These are phyloP conservation scores for Dichomitus squalens DNA, from an alignment of 1,284 basidiomycete species.

Conservation along the genomic window DNA sequence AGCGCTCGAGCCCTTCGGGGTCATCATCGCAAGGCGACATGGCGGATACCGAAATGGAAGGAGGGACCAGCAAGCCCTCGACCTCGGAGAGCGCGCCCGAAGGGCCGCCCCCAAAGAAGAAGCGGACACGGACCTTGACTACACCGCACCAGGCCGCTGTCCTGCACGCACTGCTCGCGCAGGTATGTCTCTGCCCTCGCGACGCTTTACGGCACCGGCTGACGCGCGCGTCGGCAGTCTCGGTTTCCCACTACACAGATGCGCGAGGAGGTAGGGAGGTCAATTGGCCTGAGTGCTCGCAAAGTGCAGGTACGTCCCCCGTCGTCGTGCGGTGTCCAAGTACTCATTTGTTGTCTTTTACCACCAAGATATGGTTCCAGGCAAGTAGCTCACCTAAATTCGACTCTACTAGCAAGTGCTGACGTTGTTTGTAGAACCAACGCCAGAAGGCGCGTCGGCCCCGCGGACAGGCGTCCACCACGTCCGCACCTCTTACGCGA, in stretches of 20 bases:
- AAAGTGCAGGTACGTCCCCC: constrained; percentile 75
- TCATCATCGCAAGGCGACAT: constrained; percentile 38
- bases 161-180: constrained; percentile 75
- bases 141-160: constrained; percentile 84
- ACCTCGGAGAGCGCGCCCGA: constrained; percentile 24
- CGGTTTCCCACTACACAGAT: constrained; percentile 84
- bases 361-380: constrained; percentile 80
- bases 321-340: constrained; percentile 4
- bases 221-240: constrained; percentile 50
- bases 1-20: constrained; percentile 34
- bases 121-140: constrained; percentile 78
- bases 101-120: constrained; percentile 61
- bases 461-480: constrained; percentile 39
- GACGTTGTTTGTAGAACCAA: constrained; percentile 58
- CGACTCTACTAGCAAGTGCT: constrained; percentile 15
- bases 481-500: constrained; percentile 45
- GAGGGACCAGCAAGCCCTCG: constrained; percentile 28
- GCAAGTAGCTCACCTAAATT: constrained; percentile 40
- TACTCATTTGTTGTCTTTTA: constrained; percentile 24
- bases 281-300: constrained; percentile 81
- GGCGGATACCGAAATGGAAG: constrained; percentile 37
- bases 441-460: constrained; percentile 79
- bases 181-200: constrained; percentile 48
- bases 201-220: neutral
- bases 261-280: constrained; percentile 81